These are phyloP conservation scores for Anethum foeniculum DNA, from an alignment of 140 eudicot genomes.

Conservation along the genomic window DNA sequence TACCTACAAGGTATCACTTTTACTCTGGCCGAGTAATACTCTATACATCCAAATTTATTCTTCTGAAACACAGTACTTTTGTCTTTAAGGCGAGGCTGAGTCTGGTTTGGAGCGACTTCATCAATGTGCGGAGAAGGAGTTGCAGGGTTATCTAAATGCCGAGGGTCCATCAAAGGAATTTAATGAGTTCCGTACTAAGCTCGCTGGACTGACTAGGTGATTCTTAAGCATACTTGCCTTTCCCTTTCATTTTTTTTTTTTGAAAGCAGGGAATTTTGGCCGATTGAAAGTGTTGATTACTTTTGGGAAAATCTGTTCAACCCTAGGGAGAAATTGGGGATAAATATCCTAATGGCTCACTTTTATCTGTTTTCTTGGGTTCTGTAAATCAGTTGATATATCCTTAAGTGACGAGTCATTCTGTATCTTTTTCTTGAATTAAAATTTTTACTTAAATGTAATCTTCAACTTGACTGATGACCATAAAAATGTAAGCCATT, in stretches of 20 bases:
- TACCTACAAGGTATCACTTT: conserved; percentile 71
- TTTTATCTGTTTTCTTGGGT: neutral
- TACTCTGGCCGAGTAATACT: conserved; percentile 3
- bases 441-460: neutral
- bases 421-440: neutral
- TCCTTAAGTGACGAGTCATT: neutral
- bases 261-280: neutral
- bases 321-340: neutral
- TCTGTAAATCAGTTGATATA: neutral
- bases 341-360: neutral
- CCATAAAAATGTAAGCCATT: neutral
- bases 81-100: conserved; percentile 83
- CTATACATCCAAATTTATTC: neutral
- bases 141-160: conserved; percentile 48
- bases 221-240: neutral
- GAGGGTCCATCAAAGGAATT: conserved; percentile 83
- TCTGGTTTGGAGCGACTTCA: conserved; percentile 94
- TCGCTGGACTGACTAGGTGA: conserved; percentile 93
- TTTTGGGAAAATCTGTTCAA: neutral
- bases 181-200: conserved; percentile 83
- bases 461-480: neutral
- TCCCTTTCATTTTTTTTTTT: neutral
- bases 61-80: neutral
- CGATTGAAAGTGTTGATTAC: too few species aligned
- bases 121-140: conserved; percentile 97